A percentile compares a stretch with the other conserved stretches of the same genome.
Conservation (phyloP, 2,329 filamentous ascomycete species). For the Botrytis fragariae region DNA sequence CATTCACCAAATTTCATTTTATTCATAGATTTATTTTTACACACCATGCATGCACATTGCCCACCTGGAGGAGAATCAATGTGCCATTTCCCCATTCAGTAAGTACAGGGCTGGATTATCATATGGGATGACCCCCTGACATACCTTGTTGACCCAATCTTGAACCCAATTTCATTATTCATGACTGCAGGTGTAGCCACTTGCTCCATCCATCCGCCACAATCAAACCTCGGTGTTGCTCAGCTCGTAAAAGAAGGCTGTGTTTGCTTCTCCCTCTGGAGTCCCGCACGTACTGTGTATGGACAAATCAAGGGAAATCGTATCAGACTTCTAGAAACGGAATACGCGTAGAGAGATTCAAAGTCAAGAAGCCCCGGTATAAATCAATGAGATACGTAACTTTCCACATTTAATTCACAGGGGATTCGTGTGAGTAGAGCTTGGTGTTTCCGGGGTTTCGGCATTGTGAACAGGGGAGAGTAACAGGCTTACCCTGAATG, state of each 20-base stretch:
- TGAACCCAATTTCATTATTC: background rate
- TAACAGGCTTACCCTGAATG: background rate
- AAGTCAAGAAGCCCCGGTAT: background rate
- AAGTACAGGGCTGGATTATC: conserved; percentile 3
- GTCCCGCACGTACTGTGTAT: background rate
- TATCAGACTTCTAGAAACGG: background rate
- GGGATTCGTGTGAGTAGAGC: background rate
- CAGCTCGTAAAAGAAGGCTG: background rate
- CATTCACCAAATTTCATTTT: background rate
- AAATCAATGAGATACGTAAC: background rate
- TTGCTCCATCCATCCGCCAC: background rate
- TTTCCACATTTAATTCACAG: background rate
- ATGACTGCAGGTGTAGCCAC: background rate
- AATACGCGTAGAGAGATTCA: background rate
- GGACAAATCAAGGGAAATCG: background rate
- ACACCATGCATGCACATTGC: background rate
- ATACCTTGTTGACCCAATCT: background rate
- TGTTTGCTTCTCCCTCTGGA: background rate
- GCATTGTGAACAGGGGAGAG: background rate
- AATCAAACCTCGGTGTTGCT: background rate
- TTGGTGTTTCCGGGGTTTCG: conserved; percentile 7
- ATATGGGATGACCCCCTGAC: background rate
- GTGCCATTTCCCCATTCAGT: background rate
- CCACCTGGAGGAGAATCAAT: background rate
- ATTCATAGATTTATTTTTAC: background rate